phyloP scores from a whole-genome alignment of 768 basidiomycete genomes.

The Amanita muscaria region DNA sequence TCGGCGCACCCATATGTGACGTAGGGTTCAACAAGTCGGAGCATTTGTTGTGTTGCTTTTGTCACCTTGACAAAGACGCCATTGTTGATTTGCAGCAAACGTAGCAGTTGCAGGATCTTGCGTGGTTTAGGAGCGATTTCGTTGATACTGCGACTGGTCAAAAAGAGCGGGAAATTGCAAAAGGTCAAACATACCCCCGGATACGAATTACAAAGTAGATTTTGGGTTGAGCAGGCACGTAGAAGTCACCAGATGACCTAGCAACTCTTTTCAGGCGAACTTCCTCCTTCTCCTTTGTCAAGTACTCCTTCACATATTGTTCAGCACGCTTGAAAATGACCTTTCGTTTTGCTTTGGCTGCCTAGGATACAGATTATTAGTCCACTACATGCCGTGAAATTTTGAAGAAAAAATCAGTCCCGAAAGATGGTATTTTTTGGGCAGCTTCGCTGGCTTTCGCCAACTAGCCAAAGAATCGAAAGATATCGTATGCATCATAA shows the following conservation, averaged over 20 bases:
- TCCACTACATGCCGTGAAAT: slow-evolving; percentile 9
- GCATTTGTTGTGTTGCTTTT: slow-evolving; percentile 95
- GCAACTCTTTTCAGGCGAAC: slow-evolving; percentile 91
- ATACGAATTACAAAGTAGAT: slow-evolving; percentile 97
- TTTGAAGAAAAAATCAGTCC: slow-evolving; percentile 48
- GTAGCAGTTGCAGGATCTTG: slow-evolving; percentile 97
- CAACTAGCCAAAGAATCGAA: slow-evolving; percentile 73
- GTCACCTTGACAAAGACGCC: slow-evolving; percentile 98
- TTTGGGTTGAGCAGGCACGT: slow-evolving; percentile 94
- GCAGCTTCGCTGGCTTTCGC: slow-evolving; percentile 51
- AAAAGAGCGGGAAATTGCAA: background rate
- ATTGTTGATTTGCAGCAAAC: slow-evolving; percentile 99
- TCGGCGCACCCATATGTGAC: slow-evolving; percentile 79
- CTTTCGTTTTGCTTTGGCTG: slow-evolving; percentile 84
- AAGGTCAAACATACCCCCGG: slow-evolving; percentile 63
- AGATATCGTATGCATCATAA: slow-evolving; percentile 76
- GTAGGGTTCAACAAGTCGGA: slow-evolving; percentile 95
- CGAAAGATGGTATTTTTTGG: slow-evolving; percentile 94
- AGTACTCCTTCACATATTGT: slow-evolving; percentile 95
- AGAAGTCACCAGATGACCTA: slow-evolving; percentile 89
- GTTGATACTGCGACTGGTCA: slow-evolving; percentile 70
- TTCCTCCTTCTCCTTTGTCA: slow-evolving; percentile 89
- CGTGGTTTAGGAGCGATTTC: slow-evolving; percentile 99
- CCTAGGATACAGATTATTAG: slow-evolving; percentile 35
- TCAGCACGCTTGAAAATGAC: slow-evolving; percentile 99